These are phyloP conservation scores for Dictyophora rubrovolvata DNA, from an alignment of 768 basidiomycete genomes.

Conservation along the genomic window DNA sequence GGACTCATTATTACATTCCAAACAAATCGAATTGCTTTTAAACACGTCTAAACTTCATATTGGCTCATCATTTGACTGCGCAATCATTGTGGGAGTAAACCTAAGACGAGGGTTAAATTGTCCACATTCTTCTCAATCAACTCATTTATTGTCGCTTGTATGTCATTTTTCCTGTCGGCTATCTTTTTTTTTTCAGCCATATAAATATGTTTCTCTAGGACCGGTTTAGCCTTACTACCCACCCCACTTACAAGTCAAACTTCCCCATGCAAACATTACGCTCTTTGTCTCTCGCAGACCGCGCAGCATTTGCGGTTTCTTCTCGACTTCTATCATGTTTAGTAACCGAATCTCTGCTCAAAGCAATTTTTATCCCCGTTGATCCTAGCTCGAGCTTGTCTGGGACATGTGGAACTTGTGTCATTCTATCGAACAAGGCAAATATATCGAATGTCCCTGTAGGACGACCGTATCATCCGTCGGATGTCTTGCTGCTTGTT, in stretches of 20 bases:
- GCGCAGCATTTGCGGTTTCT: conserved; percentile 33
- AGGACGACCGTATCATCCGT: conserved; percentile 24
- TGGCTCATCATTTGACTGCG: neutral
- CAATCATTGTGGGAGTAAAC: neutral
- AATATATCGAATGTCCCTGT: conserved; percentile 25
- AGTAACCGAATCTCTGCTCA: conserved; percentile 37
- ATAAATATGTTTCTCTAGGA: neutral
- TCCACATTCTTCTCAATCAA: neutral
- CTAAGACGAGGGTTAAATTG: neutral
- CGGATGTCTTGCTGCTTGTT: conserved; percentile 38
- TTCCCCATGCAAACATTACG: neutral
- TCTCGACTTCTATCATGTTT: conserved; percentile 41
- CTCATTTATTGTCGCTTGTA: no score
- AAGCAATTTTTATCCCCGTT: conserved; percentile 31
- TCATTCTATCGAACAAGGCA: conserved; percentile 29
- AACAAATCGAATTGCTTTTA: no score
- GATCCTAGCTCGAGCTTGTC: conserved; percentile 1
- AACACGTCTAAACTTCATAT: neutral
- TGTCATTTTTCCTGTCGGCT: no score
- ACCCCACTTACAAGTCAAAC: neutral
- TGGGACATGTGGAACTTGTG: conserved; percentile 25
- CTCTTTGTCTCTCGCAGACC: neutral
- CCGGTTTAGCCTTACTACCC: neutral
- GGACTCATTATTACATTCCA: no score
- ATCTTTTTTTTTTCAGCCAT: neutral